Evolutionary conservation across 805 yeast species (phyloP).

Genomic region (Candida golubevii): DNA sequence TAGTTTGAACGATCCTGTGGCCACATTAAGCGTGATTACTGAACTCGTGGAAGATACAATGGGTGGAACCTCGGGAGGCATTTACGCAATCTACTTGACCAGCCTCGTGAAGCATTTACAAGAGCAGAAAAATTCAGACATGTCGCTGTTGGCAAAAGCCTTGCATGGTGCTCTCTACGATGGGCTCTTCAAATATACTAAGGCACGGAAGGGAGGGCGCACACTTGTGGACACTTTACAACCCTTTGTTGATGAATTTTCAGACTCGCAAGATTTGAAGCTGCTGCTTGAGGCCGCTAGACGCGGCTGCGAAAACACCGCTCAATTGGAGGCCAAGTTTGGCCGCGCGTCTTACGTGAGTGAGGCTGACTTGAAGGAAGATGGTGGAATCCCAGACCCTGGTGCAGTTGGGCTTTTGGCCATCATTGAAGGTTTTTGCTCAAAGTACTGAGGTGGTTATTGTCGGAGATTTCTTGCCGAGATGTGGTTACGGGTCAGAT

Average conservation of each 20-base stretch:
- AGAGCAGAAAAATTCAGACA: slow-evolving; percentile 29
- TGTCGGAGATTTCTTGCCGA: neutral
- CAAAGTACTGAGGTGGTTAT: slow-evolving; percentile 9
- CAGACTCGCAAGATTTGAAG: slow-evolving; percentile 45
- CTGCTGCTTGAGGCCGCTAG: slow-evolving; percentile 67
- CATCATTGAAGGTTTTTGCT: slow-evolving; percentile 42
- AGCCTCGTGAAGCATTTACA: slow-evolving; percentile 58
- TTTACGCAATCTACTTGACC: slow-evolving; percentile 80
- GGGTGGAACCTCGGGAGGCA: slow-evolving; percentile 98
- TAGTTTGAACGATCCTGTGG: slow-evolving; percentile 44
- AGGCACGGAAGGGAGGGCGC: slow-evolving; percentile 84
- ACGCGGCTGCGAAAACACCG: slow-evolving; percentile 74
- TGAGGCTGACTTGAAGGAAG: slow-evolving; percentile 51
- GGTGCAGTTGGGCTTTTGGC: slow-evolving; percentile 88
- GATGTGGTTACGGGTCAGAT: neutral
- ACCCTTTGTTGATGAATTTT: slow-evolving; percentile 72
- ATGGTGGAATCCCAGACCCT: slow-evolving; percentile 87
- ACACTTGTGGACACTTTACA: slow-evolving; percentile 85
- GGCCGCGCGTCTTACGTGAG: slow-evolving; percentile 92
- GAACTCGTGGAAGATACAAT: slow-evolving; percentile 83
- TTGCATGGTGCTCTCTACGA: slow-evolving; percentile 55
- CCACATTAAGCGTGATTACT: slow-evolving; percentile 66
- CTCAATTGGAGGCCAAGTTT: slow-evolving; percentile 72
- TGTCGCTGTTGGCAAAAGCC: slow-evolving; percentile 42
- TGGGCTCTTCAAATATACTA: slow-evolving; percentile 78